Base-by-base conservation (phyloP, 2,329 filamentous ascomycete species). In the Microsporum canis region DNA sequence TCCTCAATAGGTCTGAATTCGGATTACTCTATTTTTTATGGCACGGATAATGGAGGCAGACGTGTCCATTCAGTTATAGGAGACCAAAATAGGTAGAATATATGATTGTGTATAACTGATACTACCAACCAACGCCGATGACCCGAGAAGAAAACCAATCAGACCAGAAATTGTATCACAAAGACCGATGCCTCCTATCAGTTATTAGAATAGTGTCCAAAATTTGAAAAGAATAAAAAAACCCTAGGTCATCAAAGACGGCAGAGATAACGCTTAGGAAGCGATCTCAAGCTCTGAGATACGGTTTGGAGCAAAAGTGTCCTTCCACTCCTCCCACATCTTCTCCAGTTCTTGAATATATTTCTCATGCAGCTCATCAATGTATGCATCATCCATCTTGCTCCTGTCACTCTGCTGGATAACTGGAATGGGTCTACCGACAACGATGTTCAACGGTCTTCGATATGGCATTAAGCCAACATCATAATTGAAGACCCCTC, bases 401-500 rank as follows among this genome's bases (percentile, higher is more conserved):
- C 82, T 77, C 39, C 72, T 68, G 23, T 80, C 76, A 63, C 81
- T 77, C 57, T 80, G 73, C 68, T 81, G 80, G 58, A 82, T 76
- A 4, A 96, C 87, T 64, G 80, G 78, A 63, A 96, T 90, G 0
- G 92, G 91, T 59, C 83, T 81, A 2, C 92, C 92, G 12, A 96
- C 88, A 10, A 99, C 91, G 56, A 96, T 84, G 70, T 97, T 94
- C 62, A 99, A 78, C 8, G 90, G 87, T 58, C 86, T 81, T 10
- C 94, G 85, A 73, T 96, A 97, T 0, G 94, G 94, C 89, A 97
- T 91, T 68, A 97, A 78, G 3, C 94, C 94, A 12, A 96, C 89
- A 72, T 99, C 94, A 71, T 99, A 97, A 74, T 99, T 99, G 77
- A 97, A 96, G 45, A 97, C 86, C 10, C 92, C 92, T 31, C 91